These are phyloP conservation scores for Termitomyces sp. DNA, from an alignment of 768 basidiomycete genomes.

Conservation along the genomic window DNA sequence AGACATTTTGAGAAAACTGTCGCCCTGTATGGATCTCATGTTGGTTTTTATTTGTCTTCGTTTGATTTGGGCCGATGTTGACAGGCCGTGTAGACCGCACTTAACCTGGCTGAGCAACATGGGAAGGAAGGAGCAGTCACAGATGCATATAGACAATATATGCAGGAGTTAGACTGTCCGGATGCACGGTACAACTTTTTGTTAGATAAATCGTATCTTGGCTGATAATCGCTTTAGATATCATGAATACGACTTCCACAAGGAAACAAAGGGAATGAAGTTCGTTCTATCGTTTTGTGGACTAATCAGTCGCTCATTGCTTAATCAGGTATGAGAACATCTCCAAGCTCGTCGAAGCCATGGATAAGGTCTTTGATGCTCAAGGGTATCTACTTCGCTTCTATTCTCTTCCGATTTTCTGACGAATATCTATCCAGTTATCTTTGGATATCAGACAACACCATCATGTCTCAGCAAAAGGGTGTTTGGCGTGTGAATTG, in stretches of 20 bases:
- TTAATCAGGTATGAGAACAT: slow-evolving; percentile 84
- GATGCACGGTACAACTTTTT: slow-evolving; percentile 48
- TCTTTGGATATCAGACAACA: slow-evolving; percentile 74
- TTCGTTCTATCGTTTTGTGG: slow-evolving; percentile 27
- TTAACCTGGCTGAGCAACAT: slow-evolving; percentile 88
- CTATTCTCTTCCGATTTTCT: slow-evolving; percentile 1
- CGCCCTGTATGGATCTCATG: slow-evolving; percentile 75
- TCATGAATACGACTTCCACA: slow-evolving; percentile 88
- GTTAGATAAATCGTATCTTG: not conserved
- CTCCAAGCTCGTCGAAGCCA: slow-evolving; percentile 63
- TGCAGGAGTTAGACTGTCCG: slow-evolving; percentile 49
- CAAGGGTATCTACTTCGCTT: slow-evolving; percentile 58
- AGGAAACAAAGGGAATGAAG: slow-evolving; percentile 95
- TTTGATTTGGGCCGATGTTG: not conserved
- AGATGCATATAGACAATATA: slow-evolving; percentile 68
- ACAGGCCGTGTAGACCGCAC: slow-evolving; percentile 50
- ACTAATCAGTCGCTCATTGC: not conserved
- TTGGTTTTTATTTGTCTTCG: slow-evolving; percentile 23
- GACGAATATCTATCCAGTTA: slow-evolving; percentile 43
- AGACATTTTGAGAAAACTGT: slow-evolving; percentile 70
- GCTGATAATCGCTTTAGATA: slow-evolving; percentile 43
- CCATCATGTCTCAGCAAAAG: slow-evolving; percentile 73
- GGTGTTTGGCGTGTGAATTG: slow-evolving; percentile 91
- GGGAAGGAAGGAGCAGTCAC: slow-evolving; percentile 87
- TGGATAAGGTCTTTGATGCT: slow-evolving; percentile 70